phyloP scores from a whole-genome alignment of 192 early-diverging fungal species.

The Coemansia sp. region DNA sequence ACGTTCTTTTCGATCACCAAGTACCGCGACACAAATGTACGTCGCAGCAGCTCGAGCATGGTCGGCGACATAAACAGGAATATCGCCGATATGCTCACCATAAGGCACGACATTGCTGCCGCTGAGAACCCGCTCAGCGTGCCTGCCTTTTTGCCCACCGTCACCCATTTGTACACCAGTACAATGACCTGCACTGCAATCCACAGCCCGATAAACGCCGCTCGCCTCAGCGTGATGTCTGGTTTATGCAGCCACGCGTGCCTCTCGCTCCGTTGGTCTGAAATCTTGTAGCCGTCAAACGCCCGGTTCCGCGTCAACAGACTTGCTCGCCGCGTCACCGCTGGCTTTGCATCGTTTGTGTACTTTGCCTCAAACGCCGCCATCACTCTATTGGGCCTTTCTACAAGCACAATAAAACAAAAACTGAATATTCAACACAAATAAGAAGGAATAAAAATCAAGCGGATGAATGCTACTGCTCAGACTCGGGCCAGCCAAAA shows the following conservation, averaged over 20 bases:
- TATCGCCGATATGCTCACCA: constrained; percentile 59
- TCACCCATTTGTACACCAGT: constrained; percentile 60
- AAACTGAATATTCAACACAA: not conserved
- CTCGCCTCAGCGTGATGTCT: constrained; percentile 47
- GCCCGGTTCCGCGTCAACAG: constrained; percentile 49
- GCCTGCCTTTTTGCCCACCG: constrained; percentile 49
- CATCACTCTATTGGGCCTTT: not conserved
- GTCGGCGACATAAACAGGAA: constrained; percentile 78
- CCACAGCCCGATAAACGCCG: constrained; percentile 61
- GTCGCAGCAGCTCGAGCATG: constrained; percentile 70
- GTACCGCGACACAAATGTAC: constrained; percentile 68
- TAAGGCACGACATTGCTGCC: constrained; percentile 50
- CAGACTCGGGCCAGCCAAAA: not conserved
- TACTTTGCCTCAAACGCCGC: constrained; percentile 28
- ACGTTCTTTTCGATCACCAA: constrained; percentile 84
- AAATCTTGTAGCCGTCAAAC: constrained; percentile 49
- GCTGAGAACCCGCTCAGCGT: constrained; percentile 41
- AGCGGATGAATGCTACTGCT: not conserved
- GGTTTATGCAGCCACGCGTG: constrained; percentile 28
- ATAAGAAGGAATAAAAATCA: not conserved
- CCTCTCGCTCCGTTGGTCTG: constrained; percentile 17
- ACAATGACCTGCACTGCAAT: constrained; percentile 58
- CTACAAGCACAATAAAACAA: not conserved
- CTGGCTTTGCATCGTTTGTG: not conserved
- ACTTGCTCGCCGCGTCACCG: constrained; percentile 34